A percentile compares a stretch with the other conserved stretches of the same genome.
Evolutionary conservation across 2,329 filamentous ascomycete species (phyloP).

Genomic region (Clonostachys rosea): DNA sequence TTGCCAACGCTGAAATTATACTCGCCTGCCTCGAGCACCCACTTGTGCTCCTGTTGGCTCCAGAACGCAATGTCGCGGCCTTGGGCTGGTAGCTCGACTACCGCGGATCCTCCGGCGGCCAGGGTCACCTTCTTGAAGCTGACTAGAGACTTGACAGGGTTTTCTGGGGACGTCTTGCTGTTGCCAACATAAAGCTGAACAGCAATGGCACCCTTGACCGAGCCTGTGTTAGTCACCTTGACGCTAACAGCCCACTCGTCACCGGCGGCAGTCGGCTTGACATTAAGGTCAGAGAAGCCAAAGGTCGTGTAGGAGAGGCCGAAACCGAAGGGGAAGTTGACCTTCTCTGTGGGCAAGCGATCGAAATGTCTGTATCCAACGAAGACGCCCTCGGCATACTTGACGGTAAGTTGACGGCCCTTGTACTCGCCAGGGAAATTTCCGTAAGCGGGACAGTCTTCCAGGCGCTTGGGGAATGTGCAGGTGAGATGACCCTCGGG

Average conservation of each 20-base stretch:
- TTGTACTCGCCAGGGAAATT: conserved; percentile 47
- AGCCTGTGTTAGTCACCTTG: conserved; percentile 53
- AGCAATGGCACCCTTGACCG: conserved; percentile 37
- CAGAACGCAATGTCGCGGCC: conserved; percentile 18
- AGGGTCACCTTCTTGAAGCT: conserved; percentile 19
- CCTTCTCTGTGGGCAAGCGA: conserved; percentile 40
- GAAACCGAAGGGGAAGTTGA: conserved; percentile 62
- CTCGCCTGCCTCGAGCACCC: conserved; percentile 16
- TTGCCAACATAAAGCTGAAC: conserved; percentile 45
- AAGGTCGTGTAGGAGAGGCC: conserved; percentile 58
- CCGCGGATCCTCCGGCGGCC: conserved; percentile 7
- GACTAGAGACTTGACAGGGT: conserved; percentile 19
- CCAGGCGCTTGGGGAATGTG: conserved; percentile 51
- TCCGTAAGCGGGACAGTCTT: conserved; percentile 60
- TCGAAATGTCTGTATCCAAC: conserved; percentile 66
- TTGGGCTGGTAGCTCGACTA: conserved; percentile 12
- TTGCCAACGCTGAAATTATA: conserved; percentile 17
- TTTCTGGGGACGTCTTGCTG: conserved; percentile 4
- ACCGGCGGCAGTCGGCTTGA: conserved; percentile 11
- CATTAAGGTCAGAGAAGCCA: conserved; percentile 50
- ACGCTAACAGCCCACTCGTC: conserved; percentile 51
- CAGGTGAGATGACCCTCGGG: conserved; percentile 60
- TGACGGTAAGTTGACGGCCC: conserved; percentile 29
- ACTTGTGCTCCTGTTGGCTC: conserved; percentile 15
- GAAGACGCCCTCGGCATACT: conserved; percentile 64